Evolutionary conservation across 2,329 filamentous ascomycete species (phyloP).

Genomic region (Zymoseptoria tritici): DNA sequence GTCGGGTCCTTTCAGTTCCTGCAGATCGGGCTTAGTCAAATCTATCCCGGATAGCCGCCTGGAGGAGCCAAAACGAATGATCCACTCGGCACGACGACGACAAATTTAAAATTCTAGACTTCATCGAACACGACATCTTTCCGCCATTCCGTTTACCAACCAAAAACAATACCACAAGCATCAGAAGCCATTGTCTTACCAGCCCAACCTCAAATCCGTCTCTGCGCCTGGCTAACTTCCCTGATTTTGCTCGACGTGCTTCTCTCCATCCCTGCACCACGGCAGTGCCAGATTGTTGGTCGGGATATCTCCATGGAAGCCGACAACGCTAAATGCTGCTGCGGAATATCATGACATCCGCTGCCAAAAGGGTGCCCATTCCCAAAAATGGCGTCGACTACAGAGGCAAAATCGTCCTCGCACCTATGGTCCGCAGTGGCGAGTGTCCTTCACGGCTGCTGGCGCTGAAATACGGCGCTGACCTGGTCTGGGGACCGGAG

Average conservation of each 20-base stretch:
- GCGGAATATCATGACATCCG: conserved; percentile 23
- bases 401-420: conserved; percentile 85
- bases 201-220: background rate
- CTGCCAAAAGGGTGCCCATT: conserved; percentile 63
- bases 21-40: background rate
- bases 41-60: background rate
- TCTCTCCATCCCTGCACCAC: background rate
- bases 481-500: conserved; percentile 96
- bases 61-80: background rate
- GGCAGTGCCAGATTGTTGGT: background rate
- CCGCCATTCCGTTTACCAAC: background rate
- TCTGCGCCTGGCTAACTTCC: background rate
- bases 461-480: conserved; percentile 88
- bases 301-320: conserved; percentile 9
- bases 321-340: conserved; percentile 20
- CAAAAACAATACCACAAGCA: background rate
- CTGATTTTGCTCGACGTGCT: background rate
- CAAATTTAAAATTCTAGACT: background rate
- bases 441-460: conserved; percentile 84
- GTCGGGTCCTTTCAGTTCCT: too few relatives aligned
- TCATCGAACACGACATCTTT: background rate
- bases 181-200: too few relatives aligned
- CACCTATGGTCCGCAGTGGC: conserved; percentile 85
- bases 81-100: background rate
- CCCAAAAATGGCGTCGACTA: conserved; percentile 87